Evolutionary conservation across 805 yeast species (phyloP).

Genomic region (Myxozyma melibiosi): DNA sequence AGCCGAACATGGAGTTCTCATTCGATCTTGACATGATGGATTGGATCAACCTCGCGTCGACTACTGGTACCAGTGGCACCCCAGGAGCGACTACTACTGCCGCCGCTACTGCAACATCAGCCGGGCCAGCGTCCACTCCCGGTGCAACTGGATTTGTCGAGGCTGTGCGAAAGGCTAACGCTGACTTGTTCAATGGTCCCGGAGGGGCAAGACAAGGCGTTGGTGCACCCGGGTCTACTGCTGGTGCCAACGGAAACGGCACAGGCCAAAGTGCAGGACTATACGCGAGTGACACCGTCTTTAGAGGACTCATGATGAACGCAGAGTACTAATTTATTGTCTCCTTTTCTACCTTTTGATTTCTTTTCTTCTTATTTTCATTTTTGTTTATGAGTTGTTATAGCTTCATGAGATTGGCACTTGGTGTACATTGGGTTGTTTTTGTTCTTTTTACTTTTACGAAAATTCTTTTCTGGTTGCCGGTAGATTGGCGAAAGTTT

Average conservation of each 20-base stretch:
- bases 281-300: conserved; percentile 27
- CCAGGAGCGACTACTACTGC: not conserved
- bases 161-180: conserved; percentile 28
- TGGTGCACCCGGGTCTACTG: not conserved
- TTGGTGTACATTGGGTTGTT: not conserved
- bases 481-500: no score
- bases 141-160: conserved; percentile 14
- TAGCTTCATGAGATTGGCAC: not conserved
- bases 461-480: no score
- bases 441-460: not conserved
- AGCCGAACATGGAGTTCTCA: conserved; percentile 24
- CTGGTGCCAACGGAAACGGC: conserved; percentile 10
- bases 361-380: not conserved
- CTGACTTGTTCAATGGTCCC: conserved; percentile 30
- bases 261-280: conserved; percentile 5
- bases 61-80: not conserved
- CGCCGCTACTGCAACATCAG: not conserved
- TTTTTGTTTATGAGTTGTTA: not conserved
- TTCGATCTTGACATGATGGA: conserved; percentile 34
- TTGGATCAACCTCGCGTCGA: conserved; percentile 32
- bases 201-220: conserved; percentile 30
- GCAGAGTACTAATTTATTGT: conserved; percentile 24
- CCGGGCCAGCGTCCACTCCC: conserved; percentile 1
- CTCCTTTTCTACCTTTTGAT: not conserved
- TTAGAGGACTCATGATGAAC: conserved; percentile 33